Conservation (phyloP, 345 rosid genomes). For the Bruguiera sexangula region DNA sequence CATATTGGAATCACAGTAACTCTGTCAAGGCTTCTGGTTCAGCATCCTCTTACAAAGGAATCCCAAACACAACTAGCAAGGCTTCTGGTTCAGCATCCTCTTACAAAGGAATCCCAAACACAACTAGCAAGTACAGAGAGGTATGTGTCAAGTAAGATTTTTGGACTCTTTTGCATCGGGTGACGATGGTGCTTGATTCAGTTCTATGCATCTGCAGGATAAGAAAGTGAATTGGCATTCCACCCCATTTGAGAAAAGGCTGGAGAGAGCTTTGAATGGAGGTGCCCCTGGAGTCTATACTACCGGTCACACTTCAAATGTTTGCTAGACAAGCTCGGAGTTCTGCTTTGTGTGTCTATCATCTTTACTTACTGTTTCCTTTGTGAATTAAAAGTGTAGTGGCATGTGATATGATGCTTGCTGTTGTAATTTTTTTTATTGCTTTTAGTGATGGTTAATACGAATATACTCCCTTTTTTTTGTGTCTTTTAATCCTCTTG, state of each 20-base stretch:
- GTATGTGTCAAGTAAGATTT: constrained; percentile 36
- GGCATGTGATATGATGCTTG: background rate
- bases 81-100: constrained; percentile 49
- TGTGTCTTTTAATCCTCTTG: background rate
- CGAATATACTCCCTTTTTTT: background rate
- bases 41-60: constrained; percentile 68
- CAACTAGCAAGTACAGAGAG: constrained; percentile 93
- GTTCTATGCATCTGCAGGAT: constrained; percentile 57
- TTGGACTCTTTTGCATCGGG: constrained; percentile 4
- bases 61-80: constrained; percentile 87
- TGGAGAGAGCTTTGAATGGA: constrained; percentile 83
- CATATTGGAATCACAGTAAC: constrained; percentile 56
- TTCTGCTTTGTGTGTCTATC: background rate
- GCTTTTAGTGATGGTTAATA: constrained; percentile 11
- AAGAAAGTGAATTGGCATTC: constrained; percentile 84
- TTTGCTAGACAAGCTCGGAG: background rate
- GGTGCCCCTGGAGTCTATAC: constrained; percentile 12
- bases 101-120: constrained; percentile 83
- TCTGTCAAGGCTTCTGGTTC: constrained; percentile 39
- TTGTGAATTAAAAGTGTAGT: constrained; percentile 9
- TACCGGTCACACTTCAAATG: background rate
- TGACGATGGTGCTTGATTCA: constrained; percentile 10
- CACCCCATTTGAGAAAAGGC: constrained; percentile 86
- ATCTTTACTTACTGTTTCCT: background rate
- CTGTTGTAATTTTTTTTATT: constrained; percentile 21